These are phyloP conservation scores for Harringtonia aguacate DNA, from an alignment of 2,329 filamentous ascomycete genomes.

Conservation along the genomic window DNA sequence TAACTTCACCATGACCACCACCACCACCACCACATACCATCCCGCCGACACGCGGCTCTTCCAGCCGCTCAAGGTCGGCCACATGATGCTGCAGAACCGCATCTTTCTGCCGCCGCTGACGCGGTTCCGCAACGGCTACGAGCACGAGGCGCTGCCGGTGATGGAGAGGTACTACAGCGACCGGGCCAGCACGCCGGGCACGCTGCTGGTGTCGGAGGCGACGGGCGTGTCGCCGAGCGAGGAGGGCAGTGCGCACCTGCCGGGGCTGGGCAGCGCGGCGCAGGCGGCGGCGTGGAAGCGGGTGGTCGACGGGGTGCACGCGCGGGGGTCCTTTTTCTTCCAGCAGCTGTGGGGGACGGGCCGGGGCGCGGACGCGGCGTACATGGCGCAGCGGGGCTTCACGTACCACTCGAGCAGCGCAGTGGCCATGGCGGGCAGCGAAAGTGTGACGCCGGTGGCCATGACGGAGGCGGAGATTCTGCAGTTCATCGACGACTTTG, in stretches of 20 bases:
- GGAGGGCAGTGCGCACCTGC: constrained; percentile 32
- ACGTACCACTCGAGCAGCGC: constrained; percentile 27
- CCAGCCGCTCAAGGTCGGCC: constrained; percentile 7
- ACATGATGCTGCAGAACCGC: constrained; percentile 4
- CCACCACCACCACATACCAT: not conserved
- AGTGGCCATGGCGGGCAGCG: constrained; percentile 29
- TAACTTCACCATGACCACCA: not conserved
- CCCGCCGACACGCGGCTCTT: constrained; percentile 4
- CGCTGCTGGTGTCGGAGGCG: constrained; percentile 33
- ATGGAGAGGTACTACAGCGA: constrained; percentile 32
- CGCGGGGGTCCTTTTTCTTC: constrained; percentile 47
- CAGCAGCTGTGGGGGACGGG: constrained; percentile 45
- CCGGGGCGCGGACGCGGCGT: constrained; percentile 23
- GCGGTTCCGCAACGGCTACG: constrained; percentile 34
- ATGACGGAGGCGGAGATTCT: constrained; percentile 58
- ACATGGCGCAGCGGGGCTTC: constrained; percentile 19
- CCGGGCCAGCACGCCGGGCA: constrained; percentile 27
- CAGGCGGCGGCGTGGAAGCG: constrained; percentile 48
- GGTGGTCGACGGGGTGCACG: constrained; percentile 51
- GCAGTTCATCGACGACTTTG: constrained; percentile 48
- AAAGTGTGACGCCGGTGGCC: constrained; percentile 37
- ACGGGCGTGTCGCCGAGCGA: constrained; percentile 27
- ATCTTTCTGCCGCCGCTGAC: constrained; percentile 27
- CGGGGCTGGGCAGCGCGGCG: constrained; percentile 43
- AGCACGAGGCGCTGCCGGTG: constrained; percentile 16